Evolutionary conservation across 139 green algal species (phyloP).

Genomic region (Ulvella scutata): DNA sequence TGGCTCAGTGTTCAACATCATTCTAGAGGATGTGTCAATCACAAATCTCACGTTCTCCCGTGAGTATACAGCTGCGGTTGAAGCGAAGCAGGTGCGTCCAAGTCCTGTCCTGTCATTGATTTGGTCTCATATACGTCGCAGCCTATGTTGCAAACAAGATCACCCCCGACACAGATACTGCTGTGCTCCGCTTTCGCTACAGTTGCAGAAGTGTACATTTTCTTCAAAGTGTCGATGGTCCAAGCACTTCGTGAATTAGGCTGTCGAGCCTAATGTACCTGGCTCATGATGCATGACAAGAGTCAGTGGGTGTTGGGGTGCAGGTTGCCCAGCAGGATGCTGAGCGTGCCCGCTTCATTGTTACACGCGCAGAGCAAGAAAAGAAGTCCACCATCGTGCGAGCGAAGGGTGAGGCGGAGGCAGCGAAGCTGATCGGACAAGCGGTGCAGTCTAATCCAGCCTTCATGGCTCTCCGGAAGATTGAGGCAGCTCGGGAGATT

Average conservation of each 20-base stretch:
- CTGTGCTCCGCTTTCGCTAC: too few species aligned
- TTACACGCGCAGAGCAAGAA: conserved; percentile 80
- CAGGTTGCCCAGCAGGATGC: conserved; percentile 96
- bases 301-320: too few species aligned
- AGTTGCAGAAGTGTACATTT: too few species aligned
- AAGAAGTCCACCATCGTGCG: conserved; percentile 85
- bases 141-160: too few species aligned
- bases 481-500: conserved; percentile 90
- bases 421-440: conserved; percentile 84
- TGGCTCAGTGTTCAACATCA: conserved; percentile 86
- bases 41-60: conserved; percentile 91
- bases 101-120: too few species aligned
- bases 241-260: too few species aligned
- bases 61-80: conserved; percentile 91
- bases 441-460: conserved; percentile 76
- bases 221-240: too few species aligned
- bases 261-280: too few species aligned
- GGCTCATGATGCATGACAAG: too few species aligned
- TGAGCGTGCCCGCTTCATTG: conserved; percentile 92
- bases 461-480: conserved; percentile 83
- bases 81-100: conserved; percentile 72
- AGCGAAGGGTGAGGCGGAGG: conserved; percentile 84
- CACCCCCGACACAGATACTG: too few species aligned
- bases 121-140: too few species aligned
- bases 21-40: conserved; percentile 97